phyloP scores from a whole-genome alignment of 2,329 filamentous ascomycete genomes.

The Chaetomiaceae sp. region DNA sequence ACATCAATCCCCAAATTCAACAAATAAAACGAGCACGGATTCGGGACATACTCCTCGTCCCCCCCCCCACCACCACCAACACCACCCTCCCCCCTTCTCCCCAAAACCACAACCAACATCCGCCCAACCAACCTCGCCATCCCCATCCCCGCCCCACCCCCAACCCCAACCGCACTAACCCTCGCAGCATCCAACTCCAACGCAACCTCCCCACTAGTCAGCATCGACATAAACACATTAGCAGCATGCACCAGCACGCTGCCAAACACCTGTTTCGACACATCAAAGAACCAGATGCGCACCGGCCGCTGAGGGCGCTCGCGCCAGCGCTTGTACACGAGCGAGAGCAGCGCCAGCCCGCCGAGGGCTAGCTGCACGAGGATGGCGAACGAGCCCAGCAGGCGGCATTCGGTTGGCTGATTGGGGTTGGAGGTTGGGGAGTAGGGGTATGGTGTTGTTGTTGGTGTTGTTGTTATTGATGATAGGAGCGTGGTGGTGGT shows the following conservation, averaged over 20 bases:
- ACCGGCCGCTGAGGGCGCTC: slow-evolving; percentile 87
- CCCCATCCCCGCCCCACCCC: slow-evolving; percentile 26
- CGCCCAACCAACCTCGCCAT: slow-evolving; percentile 24
- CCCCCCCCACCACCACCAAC: slow-evolving; percentile 41
- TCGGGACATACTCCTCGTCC: slow-evolving; percentile 63
- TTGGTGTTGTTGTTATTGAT: not conserved
- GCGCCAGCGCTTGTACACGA: slow-evolving; percentile 90
- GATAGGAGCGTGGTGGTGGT: no score
- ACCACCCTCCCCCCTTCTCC: slow-evolving; percentile 28
- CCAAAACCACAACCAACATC: slow-evolving; percentile 13
- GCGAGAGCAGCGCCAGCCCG: slow-evolving; percentile 71
- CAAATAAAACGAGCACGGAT: slow-evolving; percentile 94
- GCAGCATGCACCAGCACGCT: slow-evolving; percentile 86
- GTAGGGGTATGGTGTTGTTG: not conserved
- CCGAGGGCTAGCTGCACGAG: slow-evolving; percentile 86
- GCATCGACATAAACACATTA: slow-evolving; percentile 94
- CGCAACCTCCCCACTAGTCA: slow-evolving; percentile 80
- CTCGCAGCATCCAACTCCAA: slow-evolving; percentile 39
- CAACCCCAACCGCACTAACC: slow-evolving; percentile 28
- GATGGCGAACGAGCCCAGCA: slow-evolving; percentile 87
- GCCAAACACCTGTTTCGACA: slow-evolving; percentile 93
- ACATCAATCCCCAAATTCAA: slow-evolving; percentile 94
- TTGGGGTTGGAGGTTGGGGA: slow-evolving; percentile 10
- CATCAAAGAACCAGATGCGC: slow-evolving; percentile 98
- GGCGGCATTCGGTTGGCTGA: slow-evolving; percentile 60